phyloP scores from a whole-genome alignment of 192 early-diverging fungal genomes.

The Coemansia sp. region DNA sequence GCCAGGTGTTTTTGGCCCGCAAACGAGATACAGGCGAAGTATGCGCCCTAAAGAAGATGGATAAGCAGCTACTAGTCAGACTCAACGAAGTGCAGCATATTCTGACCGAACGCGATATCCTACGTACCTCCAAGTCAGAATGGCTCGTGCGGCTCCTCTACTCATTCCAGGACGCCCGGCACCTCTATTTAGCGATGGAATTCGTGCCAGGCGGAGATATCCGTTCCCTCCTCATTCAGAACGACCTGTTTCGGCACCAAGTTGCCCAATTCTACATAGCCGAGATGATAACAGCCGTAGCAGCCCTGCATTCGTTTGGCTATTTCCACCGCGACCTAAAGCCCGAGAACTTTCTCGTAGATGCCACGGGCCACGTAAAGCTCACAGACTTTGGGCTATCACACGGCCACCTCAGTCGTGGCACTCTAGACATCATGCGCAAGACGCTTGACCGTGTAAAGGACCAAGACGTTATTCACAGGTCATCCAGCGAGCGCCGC shows the following conservation, averaged over 20 bases:
- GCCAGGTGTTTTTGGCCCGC: constrained; percentile 71
- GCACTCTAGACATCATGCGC: constrained; percentile 52
- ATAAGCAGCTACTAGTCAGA: constrained; percentile 62
- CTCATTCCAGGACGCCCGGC: constrained; percentile 77
- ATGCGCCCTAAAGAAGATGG: constrained; percentile 77
- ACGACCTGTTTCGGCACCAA: constrained; percentile 68
- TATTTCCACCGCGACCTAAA: constrained; percentile 55
- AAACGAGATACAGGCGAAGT: constrained; percentile 70
- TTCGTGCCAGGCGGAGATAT: constrained; percentile 70
- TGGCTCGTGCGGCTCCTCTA: constrained; percentile 93
- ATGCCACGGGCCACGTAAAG: constrained; percentile 74
- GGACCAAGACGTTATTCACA: constrained; percentile 48
- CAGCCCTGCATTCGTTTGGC: constrained; percentile 56
- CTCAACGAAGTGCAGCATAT: constrained; percentile 73
- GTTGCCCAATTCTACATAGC: constrained; percentile 86
- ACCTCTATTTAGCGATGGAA: constrained; percentile 76
- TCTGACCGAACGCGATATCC: constrained; percentile 73
- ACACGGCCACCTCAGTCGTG: constrained; percentile 69
- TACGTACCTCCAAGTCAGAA: constrained; percentile 60
- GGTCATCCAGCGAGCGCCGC: constrained; percentile 53
- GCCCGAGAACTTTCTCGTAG: constrained; percentile 54
- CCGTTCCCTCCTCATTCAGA: constrained; percentile 72
- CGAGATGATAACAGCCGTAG: constrained; percentile 80
- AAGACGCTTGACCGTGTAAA: constrained; percentile 57
- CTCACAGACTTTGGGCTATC: constrained; percentile 91